A percentile compares a stretch with the other conserved stretches of the same genome.
phyloP scores from a whole-genome alignment of 805 yeast genomes.

The Blastobotrys chiropterorum region DNA sequence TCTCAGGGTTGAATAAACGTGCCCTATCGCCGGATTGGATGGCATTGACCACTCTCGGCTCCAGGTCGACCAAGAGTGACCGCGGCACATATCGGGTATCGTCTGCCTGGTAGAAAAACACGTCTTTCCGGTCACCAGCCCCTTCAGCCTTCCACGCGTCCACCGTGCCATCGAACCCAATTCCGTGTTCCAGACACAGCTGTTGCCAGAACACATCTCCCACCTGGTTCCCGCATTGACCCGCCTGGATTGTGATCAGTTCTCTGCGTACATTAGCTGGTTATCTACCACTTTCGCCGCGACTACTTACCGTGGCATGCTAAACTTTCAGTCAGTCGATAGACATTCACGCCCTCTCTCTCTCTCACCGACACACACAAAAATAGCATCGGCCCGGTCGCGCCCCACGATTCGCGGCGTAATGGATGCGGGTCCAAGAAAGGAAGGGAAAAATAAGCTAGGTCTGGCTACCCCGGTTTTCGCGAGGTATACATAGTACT shows the following conservation, averaged over 20 bases:
- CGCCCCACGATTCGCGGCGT: too few species aligned
- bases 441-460: too few species aligned
- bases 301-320: constrained; percentile 14
- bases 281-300: background rate
- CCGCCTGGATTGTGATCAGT: constrained; percentile 38
- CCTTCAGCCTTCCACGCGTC: constrained; percentile 32
- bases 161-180: constrained; percentile 55
- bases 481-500: too few species aligned
- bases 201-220: constrained; percentile 93
- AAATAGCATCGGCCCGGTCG: too few species aligned
- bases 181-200: constrained; percentile 80
- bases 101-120: constrained; percentile 74
- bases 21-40: constrained; percentile 45
- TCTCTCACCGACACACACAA: too few species aligned
- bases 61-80: constrained; percentile 77
- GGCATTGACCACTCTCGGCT: constrained; percentile 73
- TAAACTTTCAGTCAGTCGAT: too few species aligned
- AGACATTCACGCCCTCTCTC: background rate
- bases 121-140: constrained; percentile 67
- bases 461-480: too few species aligned
- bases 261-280: constrained; percentile 22
- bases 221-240: constrained; percentile 96
- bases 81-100: constrained; percentile 81
- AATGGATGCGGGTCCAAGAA: too few species aligned
- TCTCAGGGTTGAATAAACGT: constrained; percentile 76